phyloP scores from a whole-genome alignment of 306 rosid species.

The Fagus crenata region DNA sequence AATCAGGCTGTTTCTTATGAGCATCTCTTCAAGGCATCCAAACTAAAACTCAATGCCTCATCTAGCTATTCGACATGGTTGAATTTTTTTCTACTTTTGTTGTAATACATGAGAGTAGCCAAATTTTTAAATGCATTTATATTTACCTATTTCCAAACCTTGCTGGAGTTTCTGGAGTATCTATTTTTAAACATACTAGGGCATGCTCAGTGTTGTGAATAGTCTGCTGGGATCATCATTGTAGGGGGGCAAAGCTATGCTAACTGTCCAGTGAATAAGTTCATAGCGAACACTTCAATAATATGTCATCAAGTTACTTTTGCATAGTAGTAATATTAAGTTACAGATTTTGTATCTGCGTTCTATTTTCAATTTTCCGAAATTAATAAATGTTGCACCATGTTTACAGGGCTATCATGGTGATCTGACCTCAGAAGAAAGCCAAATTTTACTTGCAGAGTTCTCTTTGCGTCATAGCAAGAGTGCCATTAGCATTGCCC shows the following conservation, averaged over 20 bases:
- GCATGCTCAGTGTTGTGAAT: background rate
- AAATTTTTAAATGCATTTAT: background rate
- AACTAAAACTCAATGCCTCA: background rate
- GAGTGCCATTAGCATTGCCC: conserved; percentile 58
- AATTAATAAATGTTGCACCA: background rate
- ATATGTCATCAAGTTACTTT: background rate
- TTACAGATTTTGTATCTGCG: background rate
- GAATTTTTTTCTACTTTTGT: background rate
- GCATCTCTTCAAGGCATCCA: background rate
- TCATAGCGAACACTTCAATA: background rate
- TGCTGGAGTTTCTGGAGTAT: background rate
- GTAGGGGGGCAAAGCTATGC: background rate
- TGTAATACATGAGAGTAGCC: background rate
- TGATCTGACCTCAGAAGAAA: conserved; percentile 67
- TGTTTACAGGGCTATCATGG: conserved; percentile 73
- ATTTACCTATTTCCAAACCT: background rate
- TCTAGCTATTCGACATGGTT: background rate
- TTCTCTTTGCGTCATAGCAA: conserved; percentile 77
- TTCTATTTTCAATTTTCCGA: background rate
- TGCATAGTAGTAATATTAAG: background rate
- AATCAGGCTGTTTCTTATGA: too few relatives aligned
- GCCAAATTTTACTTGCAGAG: conserved; percentile 80
- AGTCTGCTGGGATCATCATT: background rate
- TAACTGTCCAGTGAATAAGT: background rate
- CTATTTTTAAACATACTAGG: background rate